Conservation (phyloP, 2,329 filamentous ascomycete species). For the Clarireedia sp. region DNA sequence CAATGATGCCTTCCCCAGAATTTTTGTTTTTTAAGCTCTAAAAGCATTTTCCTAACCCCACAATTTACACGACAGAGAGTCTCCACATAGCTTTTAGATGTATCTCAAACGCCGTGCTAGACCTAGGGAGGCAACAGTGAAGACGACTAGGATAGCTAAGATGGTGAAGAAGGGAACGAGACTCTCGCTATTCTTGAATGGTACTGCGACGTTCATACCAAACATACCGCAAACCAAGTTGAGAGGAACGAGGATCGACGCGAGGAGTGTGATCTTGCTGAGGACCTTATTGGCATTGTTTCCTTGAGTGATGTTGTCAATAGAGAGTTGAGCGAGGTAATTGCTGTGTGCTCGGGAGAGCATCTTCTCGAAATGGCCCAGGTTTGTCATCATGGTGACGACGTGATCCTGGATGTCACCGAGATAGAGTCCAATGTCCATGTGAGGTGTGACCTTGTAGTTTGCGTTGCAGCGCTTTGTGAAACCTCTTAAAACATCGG, state of each 20-base stretch:
- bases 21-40: background rate
- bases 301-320: constrained; percentile 82
- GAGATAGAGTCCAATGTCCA: constrained; percentile 93
- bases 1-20: background rate
- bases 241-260: constrained; percentile 90
- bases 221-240: constrained; percentile 66
- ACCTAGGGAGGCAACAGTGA: constrained; percentile 29
- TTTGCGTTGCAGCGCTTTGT: constrained; percentile 98
- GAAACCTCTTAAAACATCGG: constrained; percentile 96
- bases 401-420: constrained; percentile 99
- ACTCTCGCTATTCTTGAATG: constrained; percentile 43
- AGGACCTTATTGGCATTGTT: constrained; percentile 83
- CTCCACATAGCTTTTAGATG: constrained; percentile 16
- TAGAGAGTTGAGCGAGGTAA: constrained; percentile 88
- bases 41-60: no score
- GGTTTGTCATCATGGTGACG: constrained; percentile 96
- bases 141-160: constrained; percentile 46
- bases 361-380: constrained; percentile 97
- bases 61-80: no score
- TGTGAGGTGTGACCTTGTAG: constrained; percentile 88
- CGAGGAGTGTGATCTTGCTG: constrained; percentile 90
- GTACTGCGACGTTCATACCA: constrained; percentile 79
- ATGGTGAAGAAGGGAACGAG: constrained; percentile 55
- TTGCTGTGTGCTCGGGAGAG: constrained; percentile 89
- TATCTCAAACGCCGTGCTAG: constrained; percentile 25